These are phyloP conservation scores for Populus hybrid DNA, from an alignment of 441 rosid species.

Conservation along the genomic window DNA sequence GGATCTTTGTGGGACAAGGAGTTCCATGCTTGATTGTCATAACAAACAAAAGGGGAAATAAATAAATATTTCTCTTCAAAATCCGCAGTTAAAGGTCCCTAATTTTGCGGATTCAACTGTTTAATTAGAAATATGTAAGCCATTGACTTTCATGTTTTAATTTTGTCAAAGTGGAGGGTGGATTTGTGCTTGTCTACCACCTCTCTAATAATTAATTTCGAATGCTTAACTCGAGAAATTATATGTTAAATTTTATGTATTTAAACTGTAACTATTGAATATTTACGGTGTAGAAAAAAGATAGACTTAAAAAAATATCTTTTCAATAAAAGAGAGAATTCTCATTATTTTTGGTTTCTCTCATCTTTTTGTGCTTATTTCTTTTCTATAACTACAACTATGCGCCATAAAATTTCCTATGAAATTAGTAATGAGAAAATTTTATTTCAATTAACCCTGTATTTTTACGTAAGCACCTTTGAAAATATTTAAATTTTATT, in stretches of 20 bases:
- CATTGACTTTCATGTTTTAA: slow-evolving; percentile 6
- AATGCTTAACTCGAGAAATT: background rate
- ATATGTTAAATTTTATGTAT: no score
- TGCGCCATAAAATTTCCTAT: background rate
- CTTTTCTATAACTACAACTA: background rate
- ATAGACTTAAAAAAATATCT: no score
- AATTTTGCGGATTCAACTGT: slow-evolving; percentile 27
- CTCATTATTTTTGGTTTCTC: background rate
- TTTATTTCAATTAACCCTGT: no score
- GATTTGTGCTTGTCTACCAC: background rate
- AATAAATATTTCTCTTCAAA: background rate
- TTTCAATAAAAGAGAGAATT: no score
- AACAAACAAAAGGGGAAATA: slow-evolving; percentile 7
- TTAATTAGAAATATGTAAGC: background rate
- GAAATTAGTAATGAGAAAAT: no score
- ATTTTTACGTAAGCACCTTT: no score
- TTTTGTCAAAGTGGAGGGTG: background rate
- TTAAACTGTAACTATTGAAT: background rate
- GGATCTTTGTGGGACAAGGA: slow-evolving; percentile 32
- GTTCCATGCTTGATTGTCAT: slow-evolving; percentile 22
- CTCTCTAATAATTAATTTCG: background rate
- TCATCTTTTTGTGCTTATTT: no score
- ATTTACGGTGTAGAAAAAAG: background rate
- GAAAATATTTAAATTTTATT: no score
- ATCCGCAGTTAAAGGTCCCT: slow-evolving; percentile 21